A percentile compares a stretch with the other conserved stretches of the same genome.
These are phyloP conservation scores for Hypomyces perniciosus DNA, from an alignment of 2,329 filamentous ascomycete species.

Conservation along the genomic window DNA sequence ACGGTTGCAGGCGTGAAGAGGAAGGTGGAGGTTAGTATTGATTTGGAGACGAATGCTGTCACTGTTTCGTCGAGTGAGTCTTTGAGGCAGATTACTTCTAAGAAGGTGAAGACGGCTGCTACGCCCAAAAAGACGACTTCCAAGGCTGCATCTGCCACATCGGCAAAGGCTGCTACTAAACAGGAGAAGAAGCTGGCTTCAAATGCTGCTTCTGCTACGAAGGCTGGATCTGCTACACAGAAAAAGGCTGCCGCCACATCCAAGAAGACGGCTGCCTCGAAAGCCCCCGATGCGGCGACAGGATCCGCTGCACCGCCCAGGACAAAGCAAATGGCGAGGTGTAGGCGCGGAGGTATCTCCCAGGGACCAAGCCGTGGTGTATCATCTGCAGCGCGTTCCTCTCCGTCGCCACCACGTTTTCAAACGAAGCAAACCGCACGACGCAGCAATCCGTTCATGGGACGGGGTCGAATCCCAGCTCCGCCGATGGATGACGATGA, in stretches of 20 bases:
- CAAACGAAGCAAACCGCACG: conserved; percentile 21
- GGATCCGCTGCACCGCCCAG: background rate
- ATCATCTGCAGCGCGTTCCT: background rate
- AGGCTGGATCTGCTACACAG: background rate
- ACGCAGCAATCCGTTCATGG: conserved; percentile 20
- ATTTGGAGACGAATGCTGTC: background rate
- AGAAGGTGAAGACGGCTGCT: conserved; percentile 15
- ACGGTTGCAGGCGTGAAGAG: conserved; percentile 23
- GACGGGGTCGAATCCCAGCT: conserved; percentile 19
- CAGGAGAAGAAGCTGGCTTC: background rate
- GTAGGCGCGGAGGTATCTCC: conserved; percentile 13
- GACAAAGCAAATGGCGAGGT: conserved; percentile 12
- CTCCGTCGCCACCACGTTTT: background rate
- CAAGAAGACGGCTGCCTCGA: background rate
- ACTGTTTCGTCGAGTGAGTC: background rate
- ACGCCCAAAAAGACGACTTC: background rate
- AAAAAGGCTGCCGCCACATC: no score
- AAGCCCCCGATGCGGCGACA: background rate
- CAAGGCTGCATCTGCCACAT: background rate
- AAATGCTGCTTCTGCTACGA: background rate
- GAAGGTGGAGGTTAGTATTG: conserved; percentile 15
- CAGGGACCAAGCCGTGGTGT: conserved; percentile 8
- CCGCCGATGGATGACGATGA: background rate
- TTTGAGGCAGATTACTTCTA: conserved; percentile 2
- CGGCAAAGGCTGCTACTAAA: no score